Base-by-base conservation (phyloP, 2,329 filamentous ascomycete species). In the Periconia sp. region DNA sequence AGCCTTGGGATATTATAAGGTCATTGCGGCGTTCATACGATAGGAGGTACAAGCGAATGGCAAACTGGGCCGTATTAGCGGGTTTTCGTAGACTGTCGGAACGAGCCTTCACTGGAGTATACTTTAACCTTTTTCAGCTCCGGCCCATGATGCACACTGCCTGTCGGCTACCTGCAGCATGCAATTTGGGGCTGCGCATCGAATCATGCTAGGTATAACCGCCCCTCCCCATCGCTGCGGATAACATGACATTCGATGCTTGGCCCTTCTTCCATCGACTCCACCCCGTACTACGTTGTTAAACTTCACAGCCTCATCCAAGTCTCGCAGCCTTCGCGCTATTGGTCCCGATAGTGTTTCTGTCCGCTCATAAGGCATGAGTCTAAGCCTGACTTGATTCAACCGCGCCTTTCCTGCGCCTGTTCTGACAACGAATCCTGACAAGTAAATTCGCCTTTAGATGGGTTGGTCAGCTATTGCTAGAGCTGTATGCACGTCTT, bases 251-350 rank as follows among this genome's bases (percentile, higher is more conserved):
- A 37, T 31, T 28, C 12, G 28, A 23, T 34, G 17, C 15, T 13
- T 24, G n/a, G n/a, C 18, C 33, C 16, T 26, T 13, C 10, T 28
- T 21, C 13, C 32, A 22, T 22, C 17, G 13, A 12, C 29, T 39
- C 16, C 36, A 17, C 18, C 15, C 28, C 22, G 37, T 26, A n/a
- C 17, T 19, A 28, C 36, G 4, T 9, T 26, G 21, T 15, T 26
- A 16, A 29, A 32, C 21, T 29, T 25, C 42, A 45, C 42, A 35
- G 42, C 42, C 42, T 39, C 36, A 16, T 17, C 24, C 6, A 18
- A 5, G 8, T 17, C 21, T 23, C 19, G 22, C 15, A 7, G 15
- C 4, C 19, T 23, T 21, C 24, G 15, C 10, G 11, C 28, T 13
- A 30, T 32, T 8, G n/a, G 19, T n/a, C 1, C n/a, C 18, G 21